Conservation (phyloP, 2,329 filamentous ascomycete genomes). For the Epichloe aotearoae region DNA sequence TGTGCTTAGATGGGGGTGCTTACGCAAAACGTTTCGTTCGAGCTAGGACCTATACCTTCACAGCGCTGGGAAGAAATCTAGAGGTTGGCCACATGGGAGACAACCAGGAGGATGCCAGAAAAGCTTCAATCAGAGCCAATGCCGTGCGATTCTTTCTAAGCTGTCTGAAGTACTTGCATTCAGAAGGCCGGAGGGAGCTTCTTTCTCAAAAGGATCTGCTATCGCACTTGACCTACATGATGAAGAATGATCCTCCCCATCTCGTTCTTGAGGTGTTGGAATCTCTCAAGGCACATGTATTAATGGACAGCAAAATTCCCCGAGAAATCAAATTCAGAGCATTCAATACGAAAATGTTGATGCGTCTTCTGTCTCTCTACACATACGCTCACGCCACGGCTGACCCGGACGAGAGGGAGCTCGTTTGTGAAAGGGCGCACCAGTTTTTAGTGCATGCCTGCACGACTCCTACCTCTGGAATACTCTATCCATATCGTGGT, state of each 20-base stretch:
- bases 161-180: constrained; percentile 64
- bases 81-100: constrained; percentile 50
- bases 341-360: constrained; percentile 61
- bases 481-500: constrained; percentile 65
- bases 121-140: constrained; percentile 70
- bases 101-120: constrained; percentile 46
- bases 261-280: constrained; percentile 64
- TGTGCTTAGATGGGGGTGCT: constrained; percentile 77
- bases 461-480: constrained; percentile 58
- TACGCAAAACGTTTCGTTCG: constrained; percentile 67
- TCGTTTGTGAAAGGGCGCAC: constrained; percentile 58
- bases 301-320: constrained; percentile 60
- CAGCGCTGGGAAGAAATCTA: constrained; percentile 69
- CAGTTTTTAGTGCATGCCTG: constrained; percentile 64
- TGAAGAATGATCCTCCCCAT: constrained; percentile 65
- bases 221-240: constrained; percentile 65
- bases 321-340: constrained; percentile 61
- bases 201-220: constrained; percentile 69
- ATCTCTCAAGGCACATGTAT: constrained; percentile 53
- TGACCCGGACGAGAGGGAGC: constrained; percentile 26
- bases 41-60: constrained; percentile 64
- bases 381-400: constrained; percentile 37
- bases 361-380: constrained; percentile 61
- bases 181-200: constrained; percentile 68
- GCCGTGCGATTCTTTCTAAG: constrained; percentile 70